phyloP scores from a whole-genome alignment of 1,284 basidiomycete species.

The Acaromyces ingoldii region DNA sequence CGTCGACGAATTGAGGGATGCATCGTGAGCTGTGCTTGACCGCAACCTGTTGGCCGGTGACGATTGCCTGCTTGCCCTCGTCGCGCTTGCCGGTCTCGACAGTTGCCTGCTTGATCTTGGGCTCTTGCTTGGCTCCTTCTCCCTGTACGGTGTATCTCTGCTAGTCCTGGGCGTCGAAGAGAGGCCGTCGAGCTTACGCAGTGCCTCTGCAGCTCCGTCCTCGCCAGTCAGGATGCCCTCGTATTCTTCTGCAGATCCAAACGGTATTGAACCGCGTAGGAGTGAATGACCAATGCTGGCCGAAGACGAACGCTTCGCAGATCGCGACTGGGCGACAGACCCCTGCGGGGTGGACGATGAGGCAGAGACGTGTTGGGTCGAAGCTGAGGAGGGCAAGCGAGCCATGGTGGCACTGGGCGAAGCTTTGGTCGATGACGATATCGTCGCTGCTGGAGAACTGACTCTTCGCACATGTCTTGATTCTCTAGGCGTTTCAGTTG shows the following conservation, averaged over 20 bases:
- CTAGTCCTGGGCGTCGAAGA: conserved; percentile 57
- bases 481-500: no score
- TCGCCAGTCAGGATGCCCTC: conserved; percentile 48
- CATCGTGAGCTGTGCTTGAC: no score
- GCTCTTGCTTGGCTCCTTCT: conserved; percentile 18
- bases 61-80: conserved; percentile 23
- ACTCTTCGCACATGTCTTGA: background rate
- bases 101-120: conserved; percentile 25
- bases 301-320: conserved; percentile 48
- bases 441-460: conserved; percentile 9
- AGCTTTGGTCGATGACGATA: background rate
- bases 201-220: conserved; percentile 75
- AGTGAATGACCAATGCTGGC: conserved; percentile 55
- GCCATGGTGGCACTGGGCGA: background rate
- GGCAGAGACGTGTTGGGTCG: background rate
- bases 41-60: conserved; percentile 22
- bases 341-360: no score
- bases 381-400: conserved; percentile 1
- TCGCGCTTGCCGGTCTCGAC: conserved; percentile 30
- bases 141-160: conserved; percentile 14
- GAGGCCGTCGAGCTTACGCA: conserved; percentile 88
- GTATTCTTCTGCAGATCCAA: conserved; percentile 31
- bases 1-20: no score
- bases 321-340: no score
- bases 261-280: conserved; percentile 36